Conservation (phyloP, 1,284 basidiomycete genomes). For the Cryptococcus neoformans region DNA sequence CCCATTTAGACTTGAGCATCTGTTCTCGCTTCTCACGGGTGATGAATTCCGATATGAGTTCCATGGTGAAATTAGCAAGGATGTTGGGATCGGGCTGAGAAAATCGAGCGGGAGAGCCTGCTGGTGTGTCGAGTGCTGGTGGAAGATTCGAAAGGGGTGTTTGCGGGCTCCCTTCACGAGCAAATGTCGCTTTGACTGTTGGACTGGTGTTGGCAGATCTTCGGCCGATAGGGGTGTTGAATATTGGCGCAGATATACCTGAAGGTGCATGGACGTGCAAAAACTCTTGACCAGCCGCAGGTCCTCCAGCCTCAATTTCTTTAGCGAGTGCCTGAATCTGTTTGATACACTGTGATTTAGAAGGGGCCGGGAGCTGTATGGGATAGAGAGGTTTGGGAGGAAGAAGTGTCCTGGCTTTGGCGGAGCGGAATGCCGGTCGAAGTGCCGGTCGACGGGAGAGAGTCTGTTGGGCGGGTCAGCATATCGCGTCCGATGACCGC, state of each 20-base stretch:
- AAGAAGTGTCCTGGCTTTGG: constrained; percentile 39
- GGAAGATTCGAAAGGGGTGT: constrained; percentile 14
- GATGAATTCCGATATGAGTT: constrained; percentile 45
- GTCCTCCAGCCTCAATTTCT: constrained; percentile 28
- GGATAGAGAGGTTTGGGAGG: constrained; percentile 28
- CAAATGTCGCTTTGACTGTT: constrained; percentile 1
- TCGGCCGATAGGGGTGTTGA: not conserved
- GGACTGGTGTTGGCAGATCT: constrained; percentile 8
- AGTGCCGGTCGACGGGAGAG: constrained; percentile 37
- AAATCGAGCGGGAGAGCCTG: not conserved
- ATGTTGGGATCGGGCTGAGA: constrained; percentile 20
- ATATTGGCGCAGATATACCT: not conserved
- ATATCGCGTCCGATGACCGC: not conserved
- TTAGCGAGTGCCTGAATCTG: constrained; percentile 27
- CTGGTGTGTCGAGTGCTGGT: constrained; percentile 3
- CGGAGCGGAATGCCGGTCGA: constrained; percentile 43
- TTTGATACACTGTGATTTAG: constrained; percentile 42
- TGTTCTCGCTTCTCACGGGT: constrained; percentile 48
- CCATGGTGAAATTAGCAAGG: constrained; percentile 38
- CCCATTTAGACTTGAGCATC: constrained; percentile 48
- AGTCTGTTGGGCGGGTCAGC: constrained; percentile 14
- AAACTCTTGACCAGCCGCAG: constrained; percentile 4
- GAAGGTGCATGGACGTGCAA: constrained; percentile 4
- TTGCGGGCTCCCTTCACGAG: constrained; percentile 14
- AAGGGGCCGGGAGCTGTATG: constrained; percentile 41